These are phyloP conservation scores for Plenodomus lindquistii DNA, from an alignment of 2,329 filamentous ascomycete species.

Conservation along the genomic window DNA sequence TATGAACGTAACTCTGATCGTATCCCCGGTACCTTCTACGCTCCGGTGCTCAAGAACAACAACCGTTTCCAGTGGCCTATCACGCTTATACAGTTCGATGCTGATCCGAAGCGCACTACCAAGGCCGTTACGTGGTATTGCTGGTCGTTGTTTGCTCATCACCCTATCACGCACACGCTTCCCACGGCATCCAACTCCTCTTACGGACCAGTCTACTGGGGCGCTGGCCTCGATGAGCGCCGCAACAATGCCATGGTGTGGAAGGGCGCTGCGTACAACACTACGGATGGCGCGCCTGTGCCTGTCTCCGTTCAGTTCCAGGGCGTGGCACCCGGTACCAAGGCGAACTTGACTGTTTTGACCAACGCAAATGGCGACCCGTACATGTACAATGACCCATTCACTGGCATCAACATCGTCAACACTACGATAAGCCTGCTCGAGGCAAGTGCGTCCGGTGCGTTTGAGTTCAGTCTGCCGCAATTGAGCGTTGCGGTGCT, in stretches of 20 bases:
- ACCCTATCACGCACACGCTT: conserved; percentile 50
- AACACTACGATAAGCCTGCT: conserved; percentile 22
- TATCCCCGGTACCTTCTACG: conserved; percentile 54
- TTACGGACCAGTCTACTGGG: conserved; percentile 52
- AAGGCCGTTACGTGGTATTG: conserved; percentile 39
- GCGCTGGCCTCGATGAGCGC: conserved; percentile 44
- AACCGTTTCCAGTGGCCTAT: conserved; percentile 44
- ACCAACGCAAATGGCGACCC: conserved; percentile 47
- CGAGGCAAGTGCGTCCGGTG: conserved; percentile 47
- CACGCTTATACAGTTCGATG: conserved; percentile 47
- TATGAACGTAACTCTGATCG: conserved; percentile 67
- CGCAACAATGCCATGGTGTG: conserved; percentile 43
- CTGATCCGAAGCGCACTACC: conserved; percentile 40
- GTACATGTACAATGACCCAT: conserved; percentile 48
- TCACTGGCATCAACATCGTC: conserved; percentile 53
- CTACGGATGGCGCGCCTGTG: conserved; percentile 37
- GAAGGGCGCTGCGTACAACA: conserved; percentile 56
- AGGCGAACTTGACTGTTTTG: conserved; percentile 47
- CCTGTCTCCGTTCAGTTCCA: conserved; percentile 35
- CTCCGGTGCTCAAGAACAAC: conserved; percentile 40
- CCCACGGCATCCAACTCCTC: conserved; percentile 43
- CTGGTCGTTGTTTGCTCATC: conserved; percentile 48
- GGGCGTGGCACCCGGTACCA: conserved; percentile 29
- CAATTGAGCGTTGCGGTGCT: conserved; percentile 61
- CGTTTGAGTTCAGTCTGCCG: conserved; percentile 58